Conservation (phyloP, 371 early-diverging fungal species). For the Haplosporangium sp. region DNA sequence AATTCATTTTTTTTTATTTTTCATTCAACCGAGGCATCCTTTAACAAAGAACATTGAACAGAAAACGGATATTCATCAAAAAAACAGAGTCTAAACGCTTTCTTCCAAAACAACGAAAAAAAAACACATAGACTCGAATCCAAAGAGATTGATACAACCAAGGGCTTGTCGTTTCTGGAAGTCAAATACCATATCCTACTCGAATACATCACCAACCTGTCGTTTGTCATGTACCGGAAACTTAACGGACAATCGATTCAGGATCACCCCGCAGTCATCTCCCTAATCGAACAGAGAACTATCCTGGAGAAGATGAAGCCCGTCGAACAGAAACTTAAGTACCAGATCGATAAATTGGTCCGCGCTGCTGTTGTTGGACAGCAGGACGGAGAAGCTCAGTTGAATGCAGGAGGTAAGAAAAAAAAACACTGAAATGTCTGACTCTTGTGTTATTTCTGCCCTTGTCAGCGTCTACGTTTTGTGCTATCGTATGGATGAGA, state of each 20-base stretch:
- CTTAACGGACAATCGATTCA: constrained; percentile 76
- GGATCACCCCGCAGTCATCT: constrained; percentile 72
- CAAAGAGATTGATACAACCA: constrained; percentile 74
- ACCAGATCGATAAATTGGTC: constrained; percentile 97
- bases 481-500: too few relatives aligned
- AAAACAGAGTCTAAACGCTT: too few relatives aligned
- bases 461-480: too few relatives aligned
- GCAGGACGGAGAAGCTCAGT: constrained; percentile 31
- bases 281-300: constrained; percentile 83
- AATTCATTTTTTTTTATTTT: constrained; percentile 7
- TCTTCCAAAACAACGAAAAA: too few relatives aligned
- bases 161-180: constrained; percentile 88
- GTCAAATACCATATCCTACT: constrained; percentile 88
- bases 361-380: constrained; percentile 72
- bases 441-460: neutral
- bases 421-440: too few relatives aligned
- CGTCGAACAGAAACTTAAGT: constrained; percentile 92
- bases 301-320: constrained; percentile 94
- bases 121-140: constrained; percentile 56
- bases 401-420: constrained; percentile 22
- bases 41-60: too few relatives aligned
- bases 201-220: constrained; percentile 86
- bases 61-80: too few relatives aligned
- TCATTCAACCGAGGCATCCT: too few relatives aligned
- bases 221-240: constrained; percentile 80